These are phyloP conservation scores for Aspergillus baeticus DNA, from an alignment of 495 filamentous ascomycete species.

Conservation along the genomic window DNA sequence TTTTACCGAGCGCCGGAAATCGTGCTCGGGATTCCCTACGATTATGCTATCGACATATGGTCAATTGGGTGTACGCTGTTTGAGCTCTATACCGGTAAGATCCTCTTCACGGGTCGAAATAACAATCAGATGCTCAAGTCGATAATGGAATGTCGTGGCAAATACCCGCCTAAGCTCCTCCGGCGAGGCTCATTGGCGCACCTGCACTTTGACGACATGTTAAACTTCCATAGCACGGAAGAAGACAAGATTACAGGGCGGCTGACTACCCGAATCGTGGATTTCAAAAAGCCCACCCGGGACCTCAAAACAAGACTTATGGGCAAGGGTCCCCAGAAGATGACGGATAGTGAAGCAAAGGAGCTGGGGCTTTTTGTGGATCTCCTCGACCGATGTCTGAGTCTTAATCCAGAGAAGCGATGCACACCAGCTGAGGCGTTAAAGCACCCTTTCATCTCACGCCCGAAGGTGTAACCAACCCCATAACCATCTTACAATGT, in stretches of 20 bases:
- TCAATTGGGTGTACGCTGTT: conserved; percentile 95
- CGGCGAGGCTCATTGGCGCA: conserved; percentile 70
- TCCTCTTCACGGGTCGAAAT: conserved; percentile 89
- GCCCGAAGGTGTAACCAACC: conserved; percentile 20
- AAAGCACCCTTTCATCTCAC: conserved; percentile 76
- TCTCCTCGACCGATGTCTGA: conserved; percentile 80
- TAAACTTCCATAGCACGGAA: conserved; percentile 84
- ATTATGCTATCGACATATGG: conserved; percentile 96
- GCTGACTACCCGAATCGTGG: conserved; percentile 65
- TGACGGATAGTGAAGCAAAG: conserved; percentile 72
- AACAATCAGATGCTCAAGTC: conserved; percentile 97
- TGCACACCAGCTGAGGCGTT: conserved; percentile 84
- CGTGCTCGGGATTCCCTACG: conserved; percentile 91
- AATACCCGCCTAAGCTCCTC: conserved; percentile 82
- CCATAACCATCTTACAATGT: too few relatives aligned
- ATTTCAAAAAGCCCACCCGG: conserved; percentile 76
- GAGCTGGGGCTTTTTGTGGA: conserved; percentile 82
- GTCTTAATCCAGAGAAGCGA: conserved; percentile 89
- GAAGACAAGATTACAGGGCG: conserved; percentile 83
- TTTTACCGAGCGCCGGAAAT: conserved; percentile 98
- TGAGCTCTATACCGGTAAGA: conserved; percentile 96
- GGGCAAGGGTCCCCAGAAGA: conserved; percentile 64
- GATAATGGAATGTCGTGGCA: conserved; percentile 95
- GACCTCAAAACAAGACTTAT: conserved; percentile 77
- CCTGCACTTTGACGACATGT: conserved; percentile 82